These are phyloP conservation scores for Aspergillus transmontanensis DNA, from an alignment of 2,329 filamentous ascomycete species.

Conservation along the genomic window DNA sequence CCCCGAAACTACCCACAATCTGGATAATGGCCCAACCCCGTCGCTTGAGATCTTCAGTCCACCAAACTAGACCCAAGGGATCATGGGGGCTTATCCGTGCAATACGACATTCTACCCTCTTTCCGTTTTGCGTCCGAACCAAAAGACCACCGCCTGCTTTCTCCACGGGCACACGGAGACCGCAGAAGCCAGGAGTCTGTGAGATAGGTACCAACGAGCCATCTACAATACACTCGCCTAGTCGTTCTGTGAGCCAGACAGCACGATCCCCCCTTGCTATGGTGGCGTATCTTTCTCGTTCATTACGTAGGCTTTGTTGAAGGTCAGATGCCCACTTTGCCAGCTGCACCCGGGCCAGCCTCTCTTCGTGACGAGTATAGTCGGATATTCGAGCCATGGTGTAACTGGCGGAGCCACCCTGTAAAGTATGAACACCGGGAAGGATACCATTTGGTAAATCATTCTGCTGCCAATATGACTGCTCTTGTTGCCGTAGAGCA, in stretches of 20 bases:
- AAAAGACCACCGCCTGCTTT: conserved; percentile 27
- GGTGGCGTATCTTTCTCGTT: conserved; percentile 69
- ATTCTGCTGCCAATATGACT: conserved; percentile 13
- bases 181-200: conserved; percentile 34
- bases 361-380: conserved; percentile 62
- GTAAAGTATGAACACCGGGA: conserved; percentile 30
- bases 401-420: conserved; percentile 50
- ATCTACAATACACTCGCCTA: conserved; percentile 69
- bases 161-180: conserved; percentile 28
- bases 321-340: conserved; percentile 82
- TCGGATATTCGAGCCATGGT: conserved; percentile 64
- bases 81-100: conserved; percentile 62
- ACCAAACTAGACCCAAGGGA: conserved; percentile 74
- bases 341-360: conserved; percentile 68
- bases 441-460: conserved; percentile 21
- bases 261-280: conserved; percentile 65
- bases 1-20: conserved; percentile 71
- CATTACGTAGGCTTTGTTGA: conserved; percentile 73
- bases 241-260: conserved; percentile 67
- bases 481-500: conserved; percentile 64
- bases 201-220: conserved; percentile 62
- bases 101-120: conserved; percentile 37
- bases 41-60: conserved; percentile 66
- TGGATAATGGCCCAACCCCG: conserved; percentile 71
- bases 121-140: conserved; percentile 26